These are phyloP conservation scores for Leptographium lundbergii DNA, from an alignment of 2,329 filamentous ascomycete species.

Conservation along the genomic window DNA sequence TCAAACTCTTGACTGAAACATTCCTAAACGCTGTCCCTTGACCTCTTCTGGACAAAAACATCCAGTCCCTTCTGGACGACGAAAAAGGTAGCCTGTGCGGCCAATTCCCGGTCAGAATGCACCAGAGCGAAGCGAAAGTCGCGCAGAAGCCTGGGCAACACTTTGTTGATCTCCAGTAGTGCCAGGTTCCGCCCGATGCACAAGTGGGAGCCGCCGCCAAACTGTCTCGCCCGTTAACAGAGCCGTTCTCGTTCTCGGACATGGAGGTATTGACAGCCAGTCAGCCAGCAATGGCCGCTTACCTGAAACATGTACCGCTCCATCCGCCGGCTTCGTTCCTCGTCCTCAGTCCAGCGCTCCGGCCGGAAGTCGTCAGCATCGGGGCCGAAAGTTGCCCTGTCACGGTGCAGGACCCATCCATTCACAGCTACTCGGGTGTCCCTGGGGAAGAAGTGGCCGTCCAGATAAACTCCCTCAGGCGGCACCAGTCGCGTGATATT, in stretches of 20 bases:
- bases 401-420: slow-evolving; percentile 39
- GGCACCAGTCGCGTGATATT: slow-evolving; percentile 40
- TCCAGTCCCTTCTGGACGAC: slow-evolving; percentile 45
- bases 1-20: neutral
- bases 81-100: slow-evolving; percentile 45
- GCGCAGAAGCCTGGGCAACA: slow-evolving; percentile 39
- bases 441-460: slow-evolving; percentile 36
- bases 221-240: slow-evolving; percentile 19
- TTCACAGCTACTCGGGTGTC: slow-evolving; percentile 42
- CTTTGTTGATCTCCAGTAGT: slow-evolving; percentile 46
- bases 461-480: slow-evolving; percentile 35
- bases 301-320: slow-evolving; percentile 44
- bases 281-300: neutral
- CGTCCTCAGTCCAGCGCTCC: slow-evolving; percentile 40
- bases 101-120: slow-evolving; percentile 34
- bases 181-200: slow-evolving; percentile 44
- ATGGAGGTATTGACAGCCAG: neutral
- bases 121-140: slow-evolving; percentile 40
- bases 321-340: slow-evolving; percentile 31
- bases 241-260: neutral
- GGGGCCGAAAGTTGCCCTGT: slow-evolving; percentile 32
- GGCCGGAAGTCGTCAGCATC: slow-evolving; percentile 40
- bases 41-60: slow-evolving; percentile 29
- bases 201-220: slow-evolving; percentile 40
- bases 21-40: neutral